Evolutionary conservation across 164 flowering plant genomes (phyloP), one percentile per base, ranked within the genome.

Genomic region (Protea cynaroides): DNA sequence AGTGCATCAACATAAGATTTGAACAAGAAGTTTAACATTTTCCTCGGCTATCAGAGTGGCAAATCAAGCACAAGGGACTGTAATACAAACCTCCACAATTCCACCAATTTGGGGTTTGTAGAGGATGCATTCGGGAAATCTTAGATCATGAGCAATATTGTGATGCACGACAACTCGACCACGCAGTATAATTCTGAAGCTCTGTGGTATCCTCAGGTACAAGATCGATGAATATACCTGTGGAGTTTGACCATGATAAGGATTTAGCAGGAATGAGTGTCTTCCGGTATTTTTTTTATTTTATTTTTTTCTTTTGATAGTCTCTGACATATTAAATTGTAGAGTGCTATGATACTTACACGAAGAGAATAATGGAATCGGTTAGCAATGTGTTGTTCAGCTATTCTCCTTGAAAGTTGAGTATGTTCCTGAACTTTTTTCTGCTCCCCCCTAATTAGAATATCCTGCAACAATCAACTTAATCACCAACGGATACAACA

Each of bases 181-280:
- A 51, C 96, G 87, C 77, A 94, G 68, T 58, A 85, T 50, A 43
- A 91, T 86, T 60, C 69, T 78, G 79, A 91, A 94, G 63, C 46
- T 77, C 60, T 82, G 69, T 7, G 96, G 96, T 51, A 84, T 58
- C 55, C 84, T 80, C 79, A 88, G 70, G 77, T 94, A 94, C 67
- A 94, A 74, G 38, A 94, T 85, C 63, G 97, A 88, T 64, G 85
- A 74, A 76, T 94, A 94, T 36, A 71, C 96, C 99, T 90, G 81
- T 55, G 25, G 56, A 65, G 21, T 12, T 61, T 23, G 47, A 64
- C 51, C 10, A 63, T 25, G 46, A 51, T 72, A n/a, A n/a, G 51
- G 22, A 34, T 25, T 70, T 50, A 65, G 58, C 24, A 65, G 54
- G 51, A 47, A 44, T 12, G 15, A 6, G 61, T 17, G 25, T 84